Percentiles rank a stretch among this genome's conserved stretches.
phyloP scores from a whole-genome alignment of 139 green algal species.

The Nannochloris sp. region DNA sequence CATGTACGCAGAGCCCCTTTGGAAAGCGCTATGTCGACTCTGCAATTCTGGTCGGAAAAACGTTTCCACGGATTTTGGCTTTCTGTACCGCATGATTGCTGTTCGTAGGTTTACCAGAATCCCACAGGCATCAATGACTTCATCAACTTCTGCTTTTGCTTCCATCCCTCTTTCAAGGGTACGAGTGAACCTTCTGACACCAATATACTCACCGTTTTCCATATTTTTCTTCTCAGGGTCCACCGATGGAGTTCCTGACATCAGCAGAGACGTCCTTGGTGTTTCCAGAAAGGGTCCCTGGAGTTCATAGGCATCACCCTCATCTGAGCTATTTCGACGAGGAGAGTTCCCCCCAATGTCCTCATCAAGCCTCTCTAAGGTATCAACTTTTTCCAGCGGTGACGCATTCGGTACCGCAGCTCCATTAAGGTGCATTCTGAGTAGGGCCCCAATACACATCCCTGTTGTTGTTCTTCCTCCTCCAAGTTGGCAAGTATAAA shows the following conservation, averaged over 20 bases:
- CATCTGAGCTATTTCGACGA: not conserved
- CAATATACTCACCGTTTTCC: constrained; percentile 70
- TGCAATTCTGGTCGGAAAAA: constrained; percentile 55
- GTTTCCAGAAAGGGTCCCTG: not conserved
- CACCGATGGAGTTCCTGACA: not conserved
- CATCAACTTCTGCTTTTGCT: constrained; percentile 37
- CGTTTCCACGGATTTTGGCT: constrained; percentile 40
- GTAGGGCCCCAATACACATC: constrained; percentile 75
- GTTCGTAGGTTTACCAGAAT: constrained; percentile 78
- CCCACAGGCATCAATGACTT: constrained; percentile 53
- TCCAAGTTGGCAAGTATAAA: constrained; percentile 83
- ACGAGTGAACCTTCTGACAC: constrained; percentile 60
- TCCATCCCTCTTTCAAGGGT: constrained; percentile 55
- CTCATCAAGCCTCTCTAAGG: constrained; percentile 24
- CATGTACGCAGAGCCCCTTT: constrained; percentile 72
- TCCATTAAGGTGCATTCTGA: constrained; percentile 50
- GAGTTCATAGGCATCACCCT: not conserved
- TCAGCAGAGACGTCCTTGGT: not conserved
- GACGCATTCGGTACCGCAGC: not conserved
- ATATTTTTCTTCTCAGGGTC: constrained; percentile 32
- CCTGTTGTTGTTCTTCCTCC: constrained; percentile 83
- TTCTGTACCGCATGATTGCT: constrained; percentile 74
- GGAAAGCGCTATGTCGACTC: constrained; percentile 66
- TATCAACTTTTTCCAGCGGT: not conserved
- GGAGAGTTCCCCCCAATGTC: constrained; percentile 14